Percentiles rank a stretch among this genome's conserved stretches.
Evolutionary conservation across 306 rosid genomes (phyloP).

Genomic region (Parietaria judaica): DNA sequence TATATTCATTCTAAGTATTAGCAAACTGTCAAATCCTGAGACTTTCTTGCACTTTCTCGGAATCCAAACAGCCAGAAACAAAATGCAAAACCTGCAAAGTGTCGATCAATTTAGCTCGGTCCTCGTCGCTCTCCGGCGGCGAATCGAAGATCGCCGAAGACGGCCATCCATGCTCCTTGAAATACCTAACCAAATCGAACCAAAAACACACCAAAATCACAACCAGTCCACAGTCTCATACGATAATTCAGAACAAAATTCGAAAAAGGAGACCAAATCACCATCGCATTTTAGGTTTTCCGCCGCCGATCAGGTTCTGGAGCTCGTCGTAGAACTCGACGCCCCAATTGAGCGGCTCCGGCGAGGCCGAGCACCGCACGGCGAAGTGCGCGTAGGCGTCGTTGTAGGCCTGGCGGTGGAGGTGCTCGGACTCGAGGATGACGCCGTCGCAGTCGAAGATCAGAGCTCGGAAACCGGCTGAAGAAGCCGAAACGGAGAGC

Average conservation of each 20-base stretch:
- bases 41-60: constrained; percentile 6
- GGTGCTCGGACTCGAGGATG: constrained; percentile 83
- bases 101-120: constrained; percentile 64
- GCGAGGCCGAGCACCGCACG: constrained; percentile 46
- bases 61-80: constrained; percentile 8
- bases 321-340: constrained; percentile 69
- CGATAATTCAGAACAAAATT: background rate
- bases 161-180: constrained; percentile 86
- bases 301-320: constrained; percentile 84
- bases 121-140: constrained; percentile 61
- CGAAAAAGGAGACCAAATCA: background rate
- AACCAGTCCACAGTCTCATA: background rate
- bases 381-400: constrained; percentile 73
- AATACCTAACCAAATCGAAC: constrained; percentile 52
- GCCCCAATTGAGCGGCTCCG: constrained; percentile 60
- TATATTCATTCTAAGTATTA: too few relatives aligned
- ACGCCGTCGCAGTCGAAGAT: constrained; percentile 94
- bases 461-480: constrained; percentile 54
- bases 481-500: constrained; percentile 39
- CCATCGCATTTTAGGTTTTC: constrained; percentile 99
- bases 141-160: constrained; percentile 60
- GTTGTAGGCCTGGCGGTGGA: constrained; percentile 90
- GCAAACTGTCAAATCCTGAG: too few relatives aligned
- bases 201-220: background rate
- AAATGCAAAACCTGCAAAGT: constrained; percentile 51